Conservation (phyloP, 2,329 filamentous ascomycete genomes). For the Fusarium setosum region DNA sequence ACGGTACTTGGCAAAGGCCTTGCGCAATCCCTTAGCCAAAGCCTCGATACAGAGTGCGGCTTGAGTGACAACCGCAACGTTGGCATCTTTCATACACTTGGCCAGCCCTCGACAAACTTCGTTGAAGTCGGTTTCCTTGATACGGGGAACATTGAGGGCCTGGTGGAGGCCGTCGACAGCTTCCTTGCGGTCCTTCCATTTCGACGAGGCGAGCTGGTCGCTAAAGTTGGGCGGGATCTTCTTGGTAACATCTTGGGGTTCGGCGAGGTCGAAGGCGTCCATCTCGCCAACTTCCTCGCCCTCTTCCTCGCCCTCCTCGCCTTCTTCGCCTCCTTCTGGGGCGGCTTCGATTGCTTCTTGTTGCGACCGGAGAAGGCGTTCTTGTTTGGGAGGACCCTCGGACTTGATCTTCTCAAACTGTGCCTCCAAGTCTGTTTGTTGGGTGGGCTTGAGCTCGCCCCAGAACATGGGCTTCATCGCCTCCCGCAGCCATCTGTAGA, state of each 20-base stretch:
- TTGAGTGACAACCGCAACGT: conserved; percentile 92
- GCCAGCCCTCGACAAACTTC: conserved; percentile 87
- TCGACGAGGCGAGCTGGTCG: conserved; percentile 87
- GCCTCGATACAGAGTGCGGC: conserved; percentile 94
- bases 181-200: conserved; percentile 99
- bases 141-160: conserved; percentile 84
- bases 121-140: conserved; percentile 90
- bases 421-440: conserved; percentile 93
- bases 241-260: conserved; percentile 86
- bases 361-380: conserved; percentile 87
- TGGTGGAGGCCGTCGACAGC: conserved; percentile 84
- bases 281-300: conserved; percentile 69
- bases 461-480: conserved; percentile 99
- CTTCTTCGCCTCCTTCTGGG: conserved; percentile 67
- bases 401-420: conserved; percentile 94
- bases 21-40: conserved; percentile 86
- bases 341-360: conserved; percentile 84
- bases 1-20: conserved; percentile 83
- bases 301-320: conserved; percentile 66
- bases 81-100: conserved; percentile 99
- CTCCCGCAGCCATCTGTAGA: conserved; percentile 97
- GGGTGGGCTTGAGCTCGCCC: conserved; percentile 93
- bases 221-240: conserved; percentile 86
- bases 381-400: conserved; percentile 88
- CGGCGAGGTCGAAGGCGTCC: conserved; percentile 84